Evolutionary conservation across 306 rosid genomes (phyloP).

Genomic region (Spatholobus suberectus): DNA sequence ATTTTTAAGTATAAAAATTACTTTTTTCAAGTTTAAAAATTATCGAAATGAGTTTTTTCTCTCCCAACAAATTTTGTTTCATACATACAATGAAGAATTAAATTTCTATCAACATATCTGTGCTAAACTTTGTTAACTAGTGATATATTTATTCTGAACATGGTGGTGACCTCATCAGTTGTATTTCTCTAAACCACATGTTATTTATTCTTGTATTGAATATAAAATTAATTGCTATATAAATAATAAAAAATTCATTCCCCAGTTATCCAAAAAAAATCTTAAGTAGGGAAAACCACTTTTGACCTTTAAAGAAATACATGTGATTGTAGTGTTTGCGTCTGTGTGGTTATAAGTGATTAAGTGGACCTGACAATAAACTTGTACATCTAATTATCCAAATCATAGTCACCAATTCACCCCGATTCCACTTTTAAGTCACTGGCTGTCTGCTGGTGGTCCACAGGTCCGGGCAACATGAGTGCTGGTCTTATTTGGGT

Average conservation of each 20-base stretch:
- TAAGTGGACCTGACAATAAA: not conserved
- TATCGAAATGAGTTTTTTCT: too few species aligned
- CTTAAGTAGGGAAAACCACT: slow-evolving; percentile 26
- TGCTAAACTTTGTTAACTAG: slow-evolving; percentile 2
- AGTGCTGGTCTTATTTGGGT: slow-evolving; percentile 36
- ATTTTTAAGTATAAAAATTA: too few species aligned
- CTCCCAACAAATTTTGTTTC: too few species aligned
- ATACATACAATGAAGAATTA: too few species aligned
- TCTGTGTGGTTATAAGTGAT: slow-evolving; percentile 22
- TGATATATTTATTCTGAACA: slow-evolving; percentile 11
- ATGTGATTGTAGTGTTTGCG: slow-evolving; percentile 27
- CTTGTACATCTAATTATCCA: slow-evolving; percentile 4
- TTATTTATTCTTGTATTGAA: not conserved
- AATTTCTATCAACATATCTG: too few species aligned
- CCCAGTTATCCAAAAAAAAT: not conserved
- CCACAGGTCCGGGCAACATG: slow-evolving; percentile 29
- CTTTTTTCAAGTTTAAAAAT: too few species aligned
- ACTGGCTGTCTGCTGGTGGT: slow-evolving; percentile 32
- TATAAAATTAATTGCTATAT: not conserved
- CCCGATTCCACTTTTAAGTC: slow-evolving; percentile 45
- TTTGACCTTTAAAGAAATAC: slow-evolving; percentile 39
- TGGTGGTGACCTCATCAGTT: not conserved
- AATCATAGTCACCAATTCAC: slow-evolving; percentile 14
- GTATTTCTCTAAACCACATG: not conserved
- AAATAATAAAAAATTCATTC: not conserved